Evolutionary conservation across 176 grass and related monocot species (phyloP), one percentile per base, ranked within the genome.

Genomic region (Panicum miliaceum): DNA sequence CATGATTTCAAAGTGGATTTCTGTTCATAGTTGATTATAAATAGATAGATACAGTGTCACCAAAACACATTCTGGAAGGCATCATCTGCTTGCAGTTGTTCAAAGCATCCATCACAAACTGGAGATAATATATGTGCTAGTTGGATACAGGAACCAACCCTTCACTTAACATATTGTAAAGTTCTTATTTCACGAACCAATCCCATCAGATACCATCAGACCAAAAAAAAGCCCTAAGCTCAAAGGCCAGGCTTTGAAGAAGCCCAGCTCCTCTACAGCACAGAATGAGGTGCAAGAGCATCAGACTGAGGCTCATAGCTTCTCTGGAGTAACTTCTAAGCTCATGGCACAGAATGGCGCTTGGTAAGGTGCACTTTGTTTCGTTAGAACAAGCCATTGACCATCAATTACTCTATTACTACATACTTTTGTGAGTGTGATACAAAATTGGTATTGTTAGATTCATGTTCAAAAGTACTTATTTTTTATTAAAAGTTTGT

Each of bases 141-240:
- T 42, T 59, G 51, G 40, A 48, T 34, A 68, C 27, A 76, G 42
- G 4, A 81, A 47, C 32, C 26, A 66, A 80, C 45, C 62, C 58
- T 65, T 80, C 64, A 34, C 20, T 64, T 67, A 51, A 23, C 19
- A 67, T 19, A 45, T 53, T 84, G 40, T 25, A 25, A 79, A 38
- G 54, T 79, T 60, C 26, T 16, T 61, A 20, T 71, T 71, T 79
- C 41, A 61, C 29, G 15, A 76, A 76, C 58, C 20, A 51, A 82
- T 22, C 48, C 75, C 22, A 60, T 70, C 61, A 62, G 22, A 68
- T 12, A n/a, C 45, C 25, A 5, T 10, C 8, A 22, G 68, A 46
- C 5, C 13, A 3, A 25, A 70, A 43, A 70, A 71, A 59, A 60
- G 12, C 57, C 64, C 18, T 14, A 5, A 9, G n/a, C 37, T 43